A percentile compares a stretch with the other conserved stretches of the same genome.
These are phyloP conservation scores for Salvia splendens DNA, from an alignment of 257 asterid species.

Conservation along the genomic window DNA sequence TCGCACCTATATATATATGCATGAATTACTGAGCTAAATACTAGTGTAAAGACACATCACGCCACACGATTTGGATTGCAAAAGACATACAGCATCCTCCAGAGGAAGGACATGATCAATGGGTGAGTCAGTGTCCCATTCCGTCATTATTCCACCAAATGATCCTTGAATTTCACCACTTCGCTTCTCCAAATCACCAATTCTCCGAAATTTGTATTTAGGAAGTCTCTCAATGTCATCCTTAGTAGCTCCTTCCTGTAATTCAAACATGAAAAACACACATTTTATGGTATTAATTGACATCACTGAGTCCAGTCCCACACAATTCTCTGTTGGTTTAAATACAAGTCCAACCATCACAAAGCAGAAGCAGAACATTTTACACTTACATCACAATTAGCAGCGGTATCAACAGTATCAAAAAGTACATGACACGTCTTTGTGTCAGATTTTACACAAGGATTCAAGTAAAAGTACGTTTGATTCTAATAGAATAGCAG, in stretches of 20 bases:
- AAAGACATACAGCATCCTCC: conserved; percentile 80
- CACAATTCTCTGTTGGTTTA: conserved; percentile 12
- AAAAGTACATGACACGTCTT: not conserved
- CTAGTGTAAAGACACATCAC: not conserved
- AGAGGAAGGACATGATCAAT: conserved; percentile 67
- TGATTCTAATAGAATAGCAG: not conserved
- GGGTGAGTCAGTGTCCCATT: conserved; percentile 76
- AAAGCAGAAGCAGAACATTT: not conserved
- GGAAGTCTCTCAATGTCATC: conserved; percentile 84
- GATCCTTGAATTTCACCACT: conserved; percentile 81
- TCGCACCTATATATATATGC: not conserved
- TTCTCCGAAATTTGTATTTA: conserved; percentile 66
- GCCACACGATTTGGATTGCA: not conserved
- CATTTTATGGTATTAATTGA: conserved; percentile 15
- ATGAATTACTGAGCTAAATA: not conserved
- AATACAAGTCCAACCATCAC: not conserved
- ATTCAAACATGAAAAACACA: conserved; percentile 15
- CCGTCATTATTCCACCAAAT: conserved; percentile 81
- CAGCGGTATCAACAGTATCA: not conserved
- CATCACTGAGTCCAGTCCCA: not conserved
- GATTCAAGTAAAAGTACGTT: not conserved
- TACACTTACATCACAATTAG: not conserved
- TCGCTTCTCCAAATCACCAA: conserved; percentile 74
- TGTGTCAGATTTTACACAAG: not conserved
- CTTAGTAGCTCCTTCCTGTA: conserved; percentile 94